Conservation (phyloP, 2,329 filamentous ascomycete genomes). For the Ascochyta pisi region DNA sequence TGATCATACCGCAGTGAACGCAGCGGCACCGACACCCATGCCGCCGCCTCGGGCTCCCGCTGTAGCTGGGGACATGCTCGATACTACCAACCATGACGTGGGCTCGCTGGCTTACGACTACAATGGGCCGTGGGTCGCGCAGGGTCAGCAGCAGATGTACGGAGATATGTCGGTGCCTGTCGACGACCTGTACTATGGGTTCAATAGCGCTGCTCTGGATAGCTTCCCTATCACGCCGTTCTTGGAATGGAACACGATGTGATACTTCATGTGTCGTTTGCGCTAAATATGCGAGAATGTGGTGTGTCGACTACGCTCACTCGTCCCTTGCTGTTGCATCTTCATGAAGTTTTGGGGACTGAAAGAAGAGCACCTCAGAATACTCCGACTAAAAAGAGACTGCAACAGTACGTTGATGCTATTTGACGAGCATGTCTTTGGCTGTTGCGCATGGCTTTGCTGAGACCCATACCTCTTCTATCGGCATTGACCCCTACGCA, state of each 20-base stretch:
- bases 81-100: not conserved
- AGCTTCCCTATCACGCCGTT: conserved; percentile 26
- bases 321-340: no score
- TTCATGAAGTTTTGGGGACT: no score
- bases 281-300: no score
- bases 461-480: no score
- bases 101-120: conserved; percentile 17
- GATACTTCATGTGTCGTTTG: not conserved
- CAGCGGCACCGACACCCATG: conserved; percentile 10
- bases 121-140: conserved; percentile 18
- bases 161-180: conserved; percentile 26
- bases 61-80: not conserved
- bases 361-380: no score
- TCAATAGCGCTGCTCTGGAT: conserved; percentile 37
- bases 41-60: not conserved
- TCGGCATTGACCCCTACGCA: no score
- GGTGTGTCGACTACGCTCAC: no score
- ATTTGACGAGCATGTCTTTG: no score
- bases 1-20: conserved; percentile 3
- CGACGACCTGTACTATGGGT: conserved; percentile 36
- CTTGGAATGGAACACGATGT: conserved; percentile 25
- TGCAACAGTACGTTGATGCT: no score
- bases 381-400: no score
- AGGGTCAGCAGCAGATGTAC: conserved; percentile 20
- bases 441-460: no score